Evolutionary conservation across 2,329 filamentous ascomycete species (phyloP).

Genomic region (Myrmaecium sp.): DNA sequence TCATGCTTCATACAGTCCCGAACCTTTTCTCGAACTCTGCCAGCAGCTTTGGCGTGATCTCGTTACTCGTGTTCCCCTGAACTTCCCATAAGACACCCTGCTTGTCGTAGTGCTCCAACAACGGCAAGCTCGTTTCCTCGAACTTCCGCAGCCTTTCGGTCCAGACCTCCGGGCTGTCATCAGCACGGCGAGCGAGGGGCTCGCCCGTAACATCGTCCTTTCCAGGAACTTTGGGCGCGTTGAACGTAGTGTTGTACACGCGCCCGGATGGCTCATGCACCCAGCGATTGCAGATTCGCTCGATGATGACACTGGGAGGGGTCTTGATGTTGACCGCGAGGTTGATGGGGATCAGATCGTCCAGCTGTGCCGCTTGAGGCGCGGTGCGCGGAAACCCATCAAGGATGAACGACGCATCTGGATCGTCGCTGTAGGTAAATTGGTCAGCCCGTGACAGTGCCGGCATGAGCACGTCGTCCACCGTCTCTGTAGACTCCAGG

Average conservation of each 20-base stretch:
- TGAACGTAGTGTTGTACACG: constrained; percentile 90
- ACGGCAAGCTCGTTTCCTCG: constrained; percentile 65
- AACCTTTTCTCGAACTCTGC: constrained; percentile 70
- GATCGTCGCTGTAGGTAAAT: constrained; percentile 43
- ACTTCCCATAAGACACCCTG: constrained; percentile 77
- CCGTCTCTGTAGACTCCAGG: constrained; percentile 10
- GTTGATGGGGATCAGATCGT: constrained; percentile 80
- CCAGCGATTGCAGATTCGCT: constrained; percentile 83
- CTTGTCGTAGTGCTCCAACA: constrained; percentile 77
- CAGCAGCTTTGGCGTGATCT: constrained; percentile 84
- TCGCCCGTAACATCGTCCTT: constrained; percentile 87
- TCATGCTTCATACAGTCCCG: constrained; percentile 11
- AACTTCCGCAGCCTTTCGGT: constrained; percentile 66
- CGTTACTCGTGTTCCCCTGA: constrained; percentile 76
- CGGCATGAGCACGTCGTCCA: constrained; percentile 26
- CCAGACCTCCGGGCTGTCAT: constrained; percentile 81
- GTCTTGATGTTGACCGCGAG: constrained; percentile 77
- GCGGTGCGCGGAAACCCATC: constrained; percentile 92
- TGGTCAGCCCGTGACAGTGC: constrained; percentile 16
- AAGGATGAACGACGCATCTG: constrained; percentile 77
- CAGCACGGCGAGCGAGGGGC: constrained; percentile 59
- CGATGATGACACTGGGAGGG: constrained; percentile 69
- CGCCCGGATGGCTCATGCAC: constrained; percentile 81
- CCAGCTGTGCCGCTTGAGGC: constrained; percentile 59
- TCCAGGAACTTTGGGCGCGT: constrained; percentile 64